Evolutionary conservation across 371 early-diverging fungal genomes (phyloP), one percentile per base, ranked within the genome.

Genomic region (Mortierella sp.): DNA sequence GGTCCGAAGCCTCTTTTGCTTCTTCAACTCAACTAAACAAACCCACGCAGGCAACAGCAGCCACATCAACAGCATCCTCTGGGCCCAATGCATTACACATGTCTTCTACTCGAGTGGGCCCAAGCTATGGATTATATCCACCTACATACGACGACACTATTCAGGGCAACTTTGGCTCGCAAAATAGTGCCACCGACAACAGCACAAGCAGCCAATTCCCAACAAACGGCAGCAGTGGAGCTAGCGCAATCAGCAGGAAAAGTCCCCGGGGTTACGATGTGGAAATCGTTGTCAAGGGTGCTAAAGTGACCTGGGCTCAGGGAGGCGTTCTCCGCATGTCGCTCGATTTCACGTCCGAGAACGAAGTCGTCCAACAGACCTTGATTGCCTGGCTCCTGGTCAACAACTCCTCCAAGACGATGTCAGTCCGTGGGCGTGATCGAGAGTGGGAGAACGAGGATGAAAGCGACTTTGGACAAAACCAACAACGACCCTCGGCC

Each of bases 251-350:
- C 38, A 54, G 73, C 54, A 48, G 54, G 72, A 72, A 38, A 16
- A 19, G 14, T 26, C 75, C 77, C 24, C 75, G 73, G 3, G 87
- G 87, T 26, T 86, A 86, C 48, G 87, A 86, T 58, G 80, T 80
- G 28, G 92, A 92, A 70, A 74, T 92, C 11, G 89, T 88, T n/a
- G 83, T 92, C 3, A 57, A 82, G 44, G 89, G 85, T 13, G 77
- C 91, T 2, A 91, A 87, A 21, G 91, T 91, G 21, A 88, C 89
- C 38, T 92, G 92, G 93, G 87, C 89, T 16, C 87, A 88, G 73
- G 89, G 88, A 7, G 84, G 84, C 21, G 71, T 78, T 14, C 83
- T 92, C 16, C 81, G 88, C 6, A 89, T 89, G 78, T 71, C 83
- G 11, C 79, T 92, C 58, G 87, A 89, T 44, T 91, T 88, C 54